Conservation (phyloP, 306 rosid species). For the Quercus engelmannii region DNA sequence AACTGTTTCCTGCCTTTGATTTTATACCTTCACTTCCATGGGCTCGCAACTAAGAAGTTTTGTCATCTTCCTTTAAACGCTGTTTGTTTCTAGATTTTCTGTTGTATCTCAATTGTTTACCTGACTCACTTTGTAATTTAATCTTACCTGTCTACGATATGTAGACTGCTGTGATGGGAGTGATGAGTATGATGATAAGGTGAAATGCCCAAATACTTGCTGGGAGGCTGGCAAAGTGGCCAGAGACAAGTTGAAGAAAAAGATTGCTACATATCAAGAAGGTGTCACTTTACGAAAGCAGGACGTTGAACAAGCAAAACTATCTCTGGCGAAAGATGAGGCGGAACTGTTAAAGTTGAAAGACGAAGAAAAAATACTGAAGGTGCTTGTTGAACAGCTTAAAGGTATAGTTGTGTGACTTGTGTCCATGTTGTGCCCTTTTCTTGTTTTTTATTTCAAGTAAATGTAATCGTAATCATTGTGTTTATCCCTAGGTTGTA, state of each 20-base stretch:
- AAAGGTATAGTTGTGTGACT: constrained; percentile 45
- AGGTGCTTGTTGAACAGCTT: constrained; percentile 75
- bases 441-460: constrained; percentile 4
- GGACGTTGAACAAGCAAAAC: constrained; percentile 67
- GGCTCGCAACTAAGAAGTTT: background rate
- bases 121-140: constrained; percentile 13
- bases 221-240: constrained; percentile 98
- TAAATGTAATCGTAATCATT: too few relatives aligned
- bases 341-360: constrained; percentile 67
- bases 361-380: constrained; percentile 69
- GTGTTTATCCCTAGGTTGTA: background rate
- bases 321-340: constrained; percentile 57
- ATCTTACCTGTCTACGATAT: constrained; percentile 18
- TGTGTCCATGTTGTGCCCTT: constrained; percentile 14
- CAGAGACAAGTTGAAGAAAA: constrained; percentile 66
- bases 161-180: constrained; percentile 98
- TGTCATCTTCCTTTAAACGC: background rate
- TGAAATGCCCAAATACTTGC: constrained; percentile 83
- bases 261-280: constrained; percentile 72
- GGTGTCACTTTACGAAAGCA: constrained; percentile 62
- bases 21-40: background rate
- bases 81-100: constrained; percentile 13
- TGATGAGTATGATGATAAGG: constrained; percentile 78
- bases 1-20: background rate
- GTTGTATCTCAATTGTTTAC: constrained; percentile 5